These are phyloP conservation scores for Colletotrichum liaoningense DNA, from an alignment of 2,329 filamentous ascomycete genomes.

Conservation along the genomic window DNA sequence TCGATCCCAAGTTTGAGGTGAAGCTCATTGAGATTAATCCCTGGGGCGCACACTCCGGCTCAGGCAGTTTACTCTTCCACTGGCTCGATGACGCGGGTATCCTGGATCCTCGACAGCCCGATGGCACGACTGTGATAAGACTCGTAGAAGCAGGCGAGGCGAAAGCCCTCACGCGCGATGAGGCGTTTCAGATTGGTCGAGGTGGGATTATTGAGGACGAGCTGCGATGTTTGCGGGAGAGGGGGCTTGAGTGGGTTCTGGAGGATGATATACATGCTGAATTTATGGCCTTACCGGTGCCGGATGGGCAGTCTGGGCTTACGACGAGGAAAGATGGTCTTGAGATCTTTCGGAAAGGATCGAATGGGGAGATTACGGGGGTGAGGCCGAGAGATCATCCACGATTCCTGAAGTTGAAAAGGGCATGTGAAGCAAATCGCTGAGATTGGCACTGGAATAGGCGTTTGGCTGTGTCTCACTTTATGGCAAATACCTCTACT, in stretches of 20 bases:
- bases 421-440: too few species aligned
- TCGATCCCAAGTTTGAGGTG: not conserved
- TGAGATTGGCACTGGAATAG: too few species aligned
- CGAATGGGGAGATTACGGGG: not conserved
- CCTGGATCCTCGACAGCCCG: not conserved
- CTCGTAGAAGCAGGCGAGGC: not conserved
- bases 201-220: not conserved
- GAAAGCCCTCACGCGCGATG: not conserved
- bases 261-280: not conserved
- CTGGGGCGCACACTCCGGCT: not conserved
- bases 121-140: not conserved
- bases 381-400: not conserved
- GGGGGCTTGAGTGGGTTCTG: not conserved
- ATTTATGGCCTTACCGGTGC: not conserved
- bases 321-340: not conserved
- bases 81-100: not conserved
- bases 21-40: not conserved
- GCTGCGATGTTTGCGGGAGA: not conserved
- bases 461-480: too few species aligned
- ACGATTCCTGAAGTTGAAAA: not conserved
- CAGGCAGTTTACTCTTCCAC: not conserved
- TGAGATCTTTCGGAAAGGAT: not conserved
- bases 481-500: too few species aligned
- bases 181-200: not conserved
- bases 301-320: not conserved